Evolutionary conservation across 2,329 filamentous ascomycete species (phyloP).

Genomic region (Claviceps maximensis): DNA sequence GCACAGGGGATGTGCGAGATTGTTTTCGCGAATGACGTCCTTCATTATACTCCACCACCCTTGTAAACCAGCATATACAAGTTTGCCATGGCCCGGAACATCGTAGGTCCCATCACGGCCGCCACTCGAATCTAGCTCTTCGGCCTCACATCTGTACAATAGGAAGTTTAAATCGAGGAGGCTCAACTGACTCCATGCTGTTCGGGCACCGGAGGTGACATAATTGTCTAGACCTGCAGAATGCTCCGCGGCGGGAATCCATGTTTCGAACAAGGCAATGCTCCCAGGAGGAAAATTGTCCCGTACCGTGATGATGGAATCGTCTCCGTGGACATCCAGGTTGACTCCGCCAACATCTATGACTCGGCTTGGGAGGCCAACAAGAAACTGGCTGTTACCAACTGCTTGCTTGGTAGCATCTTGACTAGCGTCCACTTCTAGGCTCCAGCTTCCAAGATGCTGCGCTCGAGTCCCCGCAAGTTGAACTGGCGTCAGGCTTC

Average conservation of each 20-base stretch:
- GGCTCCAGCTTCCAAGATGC: constrained; percentile 78
- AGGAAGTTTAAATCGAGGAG: constrained; percentile 83
- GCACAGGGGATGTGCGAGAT: constrained; percentile 85
- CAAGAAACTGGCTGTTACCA: constrained; percentile 57
- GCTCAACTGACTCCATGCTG: constrained; percentile 62
- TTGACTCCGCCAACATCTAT: constrained; percentile 59
- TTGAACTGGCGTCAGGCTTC: constrained; percentile 63
- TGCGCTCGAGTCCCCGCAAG: constrained; percentile 75
- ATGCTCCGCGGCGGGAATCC: constrained; percentile 80
- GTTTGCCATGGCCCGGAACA: constrained; percentile 68
- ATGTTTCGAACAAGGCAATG: constrained; percentile 91
- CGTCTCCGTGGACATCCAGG: constrained; percentile 57
- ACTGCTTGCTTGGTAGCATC: constrained; percentile 52
- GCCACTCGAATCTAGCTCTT: constrained; percentile 66
- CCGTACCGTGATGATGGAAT: constrained; percentile 68
- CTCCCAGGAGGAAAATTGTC: constrained; percentile 84
- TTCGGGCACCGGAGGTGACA: constrained; percentile 67
- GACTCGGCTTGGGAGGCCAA: constrained; percentile 74
- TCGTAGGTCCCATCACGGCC: constrained; percentile 80
- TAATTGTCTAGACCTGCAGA: constrained; percentile 72
- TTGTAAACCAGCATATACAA: constrained; percentile 93
- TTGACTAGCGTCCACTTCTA: constrained; percentile 72
- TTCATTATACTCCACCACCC: constrained; percentile 95
- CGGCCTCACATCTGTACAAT: constrained; percentile 81
- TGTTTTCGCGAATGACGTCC: constrained; percentile 73